Evolutionary conservation across 345 rosid species (phyloP), one percentile per base, ranked within the genome.

Genomic region (Pseudoturritis turrita): DNA sequence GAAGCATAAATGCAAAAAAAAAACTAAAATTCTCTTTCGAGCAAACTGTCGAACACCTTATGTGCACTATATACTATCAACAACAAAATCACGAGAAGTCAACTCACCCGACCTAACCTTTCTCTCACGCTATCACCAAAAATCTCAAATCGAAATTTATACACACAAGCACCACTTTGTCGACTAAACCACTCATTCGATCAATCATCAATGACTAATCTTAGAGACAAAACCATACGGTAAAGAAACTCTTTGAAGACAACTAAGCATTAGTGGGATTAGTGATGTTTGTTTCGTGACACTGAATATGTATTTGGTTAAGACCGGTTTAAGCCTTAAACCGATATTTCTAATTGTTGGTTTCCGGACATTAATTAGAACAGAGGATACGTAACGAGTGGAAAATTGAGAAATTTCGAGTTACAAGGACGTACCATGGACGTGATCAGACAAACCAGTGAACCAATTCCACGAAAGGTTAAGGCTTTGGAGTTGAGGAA

Each of bases 391-490:
- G n/a, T n/a, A n/a, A n/a, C n/a, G 15, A 37, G 33, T 25, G 9
- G 17, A 3, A 7, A 62, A 18, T 45, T 43, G 14, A 22, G n/a
- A 29, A 35, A 9, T 15, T 26, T 17, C 13, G 61, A n/a, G 43
- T 41, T 54, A 13, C 0, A 31, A 5, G 5, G 45, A 33, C 63
- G 23, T 53, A 72, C 70, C 70, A 36, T 29, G 54, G 36, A 52
- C 26, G 62, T 52, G 70, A 62, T 52, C 70, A 62, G 51, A 39
- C 37, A 64, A 64, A 41, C 22, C 49, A 9, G 49, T 45, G 64
- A 73, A 73, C 46, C 70, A 52, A 19, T 72, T 62, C 76, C 70
- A 47, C 0, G 76, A 72, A 40, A 72, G 54, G 51, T 50, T 53
- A 40, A 72, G 62, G 51, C 54, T 62, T 52, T 62, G 76, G 33